Percentiles rank a stretch among this genome's conserved stretches.
These are phyloP conservation scores for Colletotrichum lentis DNA, from an alignment of 2,329 filamentous ascomycete genomes.

Conservation along the genomic window DNA sequence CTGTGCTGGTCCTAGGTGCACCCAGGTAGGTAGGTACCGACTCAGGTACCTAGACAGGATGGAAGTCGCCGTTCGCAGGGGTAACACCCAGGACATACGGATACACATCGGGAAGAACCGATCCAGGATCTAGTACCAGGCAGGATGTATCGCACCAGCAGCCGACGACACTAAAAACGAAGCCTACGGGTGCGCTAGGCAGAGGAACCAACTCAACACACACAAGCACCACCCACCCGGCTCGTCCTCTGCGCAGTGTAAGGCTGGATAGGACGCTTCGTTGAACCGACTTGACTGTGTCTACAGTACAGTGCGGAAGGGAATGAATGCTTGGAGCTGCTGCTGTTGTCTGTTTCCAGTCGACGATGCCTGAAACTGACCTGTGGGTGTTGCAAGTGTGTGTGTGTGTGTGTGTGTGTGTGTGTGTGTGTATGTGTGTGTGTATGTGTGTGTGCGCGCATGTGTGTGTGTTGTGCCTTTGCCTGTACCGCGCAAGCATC, in stretches of 20 bases:
- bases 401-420: neutral
- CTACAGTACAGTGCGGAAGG: slow-evolving; percentile 1
- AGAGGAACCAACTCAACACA: slow-evolving; percentile 7
- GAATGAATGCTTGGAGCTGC: neutral
- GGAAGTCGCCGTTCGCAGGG: too few species aligned
- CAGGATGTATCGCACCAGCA: too few species aligned
- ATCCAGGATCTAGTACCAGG: neutral
- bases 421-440: neutral
- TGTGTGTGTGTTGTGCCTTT: neutral
- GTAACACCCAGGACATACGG: too few species aligned
- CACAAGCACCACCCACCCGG: slow-evolving; percentile 1
- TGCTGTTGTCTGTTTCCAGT: neutral
- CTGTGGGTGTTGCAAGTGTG: neutral
- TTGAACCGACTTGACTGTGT: too few species aligned
- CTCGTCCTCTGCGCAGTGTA: slow-evolving; percentile 37
- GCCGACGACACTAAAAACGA: too few species aligned
- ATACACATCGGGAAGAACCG: too few species aligned
- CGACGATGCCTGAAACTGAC: neutral
- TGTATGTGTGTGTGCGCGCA: neutral
- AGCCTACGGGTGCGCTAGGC: slow-evolving; percentile 24
- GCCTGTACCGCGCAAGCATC: neutral
- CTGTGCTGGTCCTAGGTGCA: slow-evolving; percentile 12
- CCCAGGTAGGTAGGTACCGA: slow-evolving; percentile 5
- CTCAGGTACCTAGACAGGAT: too few species aligned
- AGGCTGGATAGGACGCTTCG: slow-evolving; percentile 23